These are phyloP conservation scores for Lablab purpureus DNA, from an alignment of 306 rosid genomes.

Conservation along the genomic window DNA sequence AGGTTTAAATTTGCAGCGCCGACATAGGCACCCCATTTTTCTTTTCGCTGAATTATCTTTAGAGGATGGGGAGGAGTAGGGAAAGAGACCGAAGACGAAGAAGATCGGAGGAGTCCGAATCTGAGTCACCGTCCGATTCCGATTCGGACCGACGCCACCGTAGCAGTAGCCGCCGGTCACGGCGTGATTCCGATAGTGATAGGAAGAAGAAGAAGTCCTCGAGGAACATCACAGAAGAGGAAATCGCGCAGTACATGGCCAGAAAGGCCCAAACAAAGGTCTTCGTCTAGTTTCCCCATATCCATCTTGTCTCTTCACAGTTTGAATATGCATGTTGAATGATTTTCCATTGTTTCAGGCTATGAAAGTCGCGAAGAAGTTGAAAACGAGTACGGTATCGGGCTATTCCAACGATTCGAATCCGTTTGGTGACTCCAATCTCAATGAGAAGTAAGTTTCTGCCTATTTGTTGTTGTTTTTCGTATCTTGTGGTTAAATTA, in stretches of 20 bases:
- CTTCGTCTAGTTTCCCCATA: background rate
- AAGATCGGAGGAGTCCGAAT: constrained; percentile 52
- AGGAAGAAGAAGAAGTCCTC: constrained; percentile 63
- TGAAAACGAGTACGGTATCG: constrained; percentile 72
- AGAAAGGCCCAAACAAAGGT: constrained; percentile 91
- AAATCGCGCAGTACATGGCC: constrained; percentile 74
- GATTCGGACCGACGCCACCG: constrained; percentile 52
- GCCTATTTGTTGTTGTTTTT: constrained; percentile 2
- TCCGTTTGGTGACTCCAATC: constrained; percentile 96
- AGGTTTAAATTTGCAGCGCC: background rate
- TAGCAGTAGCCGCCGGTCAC: constrained; percentile 52
- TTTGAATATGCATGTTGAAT: constrained; percentile 22
- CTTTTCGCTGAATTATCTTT: background rate
- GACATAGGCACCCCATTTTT: background rate
- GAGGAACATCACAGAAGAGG: constrained; percentile 68
- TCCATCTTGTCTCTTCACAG: background rate
- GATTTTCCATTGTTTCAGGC: constrained; percentile 54
- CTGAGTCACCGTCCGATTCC: constrained; percentile 48
- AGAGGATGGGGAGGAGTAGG: constrained; percentile 44
- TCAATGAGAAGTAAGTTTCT: constrained; percentile 75
- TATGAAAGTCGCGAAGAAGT: constrained; percentile 68
- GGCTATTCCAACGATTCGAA: constrained; percentile 93
- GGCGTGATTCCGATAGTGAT: constrained; percentile 56
- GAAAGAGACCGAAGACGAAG: constrained; percentile 50
- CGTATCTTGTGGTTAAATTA: background rate